A percentile compares a stretch with the other conserved stretches of the same genome.
These are phyloP conservation scores for Isabelozyma heimii DNA, from an alignment of 805 yeast species.

Conservation along the genomic window DNA sequence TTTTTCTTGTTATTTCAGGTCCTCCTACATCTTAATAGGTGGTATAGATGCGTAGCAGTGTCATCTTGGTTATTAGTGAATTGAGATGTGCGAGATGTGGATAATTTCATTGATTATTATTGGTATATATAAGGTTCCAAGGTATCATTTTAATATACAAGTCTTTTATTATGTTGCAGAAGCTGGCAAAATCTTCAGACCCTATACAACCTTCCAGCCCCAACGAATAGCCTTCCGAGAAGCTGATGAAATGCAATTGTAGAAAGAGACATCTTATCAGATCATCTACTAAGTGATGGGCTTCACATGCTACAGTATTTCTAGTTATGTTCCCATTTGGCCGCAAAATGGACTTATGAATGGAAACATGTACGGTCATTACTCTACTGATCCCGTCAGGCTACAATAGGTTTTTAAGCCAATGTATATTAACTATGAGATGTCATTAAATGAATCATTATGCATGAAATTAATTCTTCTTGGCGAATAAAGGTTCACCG, in stretches of 20 bases:
- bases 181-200: too few relatives aligned
- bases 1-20: not conserved
- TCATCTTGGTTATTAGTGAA: not conserved
- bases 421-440: not conserved
- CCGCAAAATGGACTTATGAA: too few relatives aligned
- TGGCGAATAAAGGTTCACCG: conserved; percentile 77
- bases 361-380: too few relatives aligned
- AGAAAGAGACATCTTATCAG: too few relatives aligned
- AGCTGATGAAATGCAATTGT: too few relatives aligned
- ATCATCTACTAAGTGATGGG: too few relatives aligned
- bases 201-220: too few relatives aligned
- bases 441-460: not conserved
- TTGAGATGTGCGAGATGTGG: not conserved
- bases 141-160: not conserved
- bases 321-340: too few relatives aligned
- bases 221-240: too few relatives aligned
- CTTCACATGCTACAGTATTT: too few relatives aligned
- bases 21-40: not conserved
- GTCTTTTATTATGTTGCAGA: not conserved
- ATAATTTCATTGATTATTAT: not conserved
- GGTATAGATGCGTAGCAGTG: not conserved
- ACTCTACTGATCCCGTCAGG: not conserved
- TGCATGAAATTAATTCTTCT: conserved; percentile 37
- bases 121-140: not conserved
- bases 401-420: not conserved